Percentiles rank a stretch among this genome's conserved stretches.
phyloP scores from a whole-genome alignment of 768 basidiomycete genomes.

The Phanerochaete carnosa region DNA sequence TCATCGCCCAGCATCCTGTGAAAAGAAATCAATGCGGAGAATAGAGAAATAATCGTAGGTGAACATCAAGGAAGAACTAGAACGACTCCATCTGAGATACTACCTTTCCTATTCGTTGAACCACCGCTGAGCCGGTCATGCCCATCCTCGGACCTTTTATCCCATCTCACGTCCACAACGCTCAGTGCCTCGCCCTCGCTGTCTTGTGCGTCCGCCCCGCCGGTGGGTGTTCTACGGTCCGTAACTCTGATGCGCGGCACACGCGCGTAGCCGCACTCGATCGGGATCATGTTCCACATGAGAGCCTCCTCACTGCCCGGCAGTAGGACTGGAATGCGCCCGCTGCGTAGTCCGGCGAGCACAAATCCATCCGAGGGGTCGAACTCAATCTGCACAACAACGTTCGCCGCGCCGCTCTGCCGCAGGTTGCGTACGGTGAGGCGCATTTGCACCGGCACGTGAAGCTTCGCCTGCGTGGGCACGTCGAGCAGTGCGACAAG shows the following conservation, averaged over 20 bases:
- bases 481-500: constrained; percentile 64
- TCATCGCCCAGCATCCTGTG: no score
- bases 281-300: constrained; percentile 65
- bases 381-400: constrained; percentile 71
- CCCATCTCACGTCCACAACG: constrained; percentile 51
- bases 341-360: constrained; percentile 69
- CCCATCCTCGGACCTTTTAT: constrained; percentile 22
- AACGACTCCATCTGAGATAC: background rate
- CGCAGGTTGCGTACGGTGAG: constrained; percentile 66
- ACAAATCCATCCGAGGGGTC: constrained; percentile 73
- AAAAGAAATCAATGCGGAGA: no score
- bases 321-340: constrained; percentile 67
- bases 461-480: constrained; percentile 62
- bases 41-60: no score
- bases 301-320: constrained; percentile 68
- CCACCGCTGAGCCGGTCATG: background rate
- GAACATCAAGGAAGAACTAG: constrained; percentile 5
- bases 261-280: constrained; percentile 68
- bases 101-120: background rate
- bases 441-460: constrained; percentile 53
- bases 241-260: constrained; percentile 61
- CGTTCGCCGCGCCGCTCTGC: constrained; percentile 59
- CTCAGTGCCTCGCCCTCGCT: constrained; percentile 46
- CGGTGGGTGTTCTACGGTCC: constrained; percentile 38
- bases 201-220: constrained; percentile 18